phyloP scores from a whole-genome alignment of 2,329 filamentous ascomycete genomes.

The Colletotrichum sp. region DNA sequence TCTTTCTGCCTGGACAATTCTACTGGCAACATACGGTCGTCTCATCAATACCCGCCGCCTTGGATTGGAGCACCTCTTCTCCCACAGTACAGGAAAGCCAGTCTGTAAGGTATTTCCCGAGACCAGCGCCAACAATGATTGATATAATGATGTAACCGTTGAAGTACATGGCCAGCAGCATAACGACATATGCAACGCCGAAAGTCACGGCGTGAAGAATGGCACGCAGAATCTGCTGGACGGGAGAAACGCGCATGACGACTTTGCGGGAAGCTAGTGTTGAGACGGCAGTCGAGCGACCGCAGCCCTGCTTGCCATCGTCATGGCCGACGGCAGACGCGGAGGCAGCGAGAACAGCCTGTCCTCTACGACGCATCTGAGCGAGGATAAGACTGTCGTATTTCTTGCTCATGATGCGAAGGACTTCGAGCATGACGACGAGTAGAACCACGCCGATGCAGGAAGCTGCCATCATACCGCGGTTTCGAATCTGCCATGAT shows the following conservation, averaged over 20 bases:
- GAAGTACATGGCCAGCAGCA: conserved; percentile 11
- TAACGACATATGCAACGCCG: not conserved
- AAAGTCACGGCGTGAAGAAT: not conserved
- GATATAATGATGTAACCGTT: conserved; percentile 12
- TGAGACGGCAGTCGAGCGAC: not conserved
- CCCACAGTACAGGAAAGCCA: conserved; percentile 34
- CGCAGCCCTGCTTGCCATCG: not conserved
- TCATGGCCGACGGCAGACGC: not conserved
- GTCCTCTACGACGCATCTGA: not conserved
- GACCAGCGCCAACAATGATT: conserved; percentile 43
- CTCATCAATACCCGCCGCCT: not conserved
- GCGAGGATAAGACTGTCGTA: not conserved
- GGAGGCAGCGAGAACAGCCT: not conserved
- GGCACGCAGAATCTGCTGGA: not conserved
- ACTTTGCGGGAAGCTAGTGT: not conserved
- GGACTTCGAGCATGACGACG: not conserved
- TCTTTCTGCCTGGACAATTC: no score
- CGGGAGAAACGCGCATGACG: not conserved
- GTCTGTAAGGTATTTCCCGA: conserved; percentile 58
- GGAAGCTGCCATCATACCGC: conserved; percentile 12
- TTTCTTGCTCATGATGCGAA: not conserved
- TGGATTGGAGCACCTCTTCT: not conserved
- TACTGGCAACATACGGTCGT: not conserved
- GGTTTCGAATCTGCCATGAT: conserved; percentile 2
- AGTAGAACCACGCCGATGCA: conserved; percentile 3